Evolutionary conservation across 306 rosid genomes (phyloP), one percentile per base, ranked within the genome.

Genomic region (Lathyrus sativus): DNA sequence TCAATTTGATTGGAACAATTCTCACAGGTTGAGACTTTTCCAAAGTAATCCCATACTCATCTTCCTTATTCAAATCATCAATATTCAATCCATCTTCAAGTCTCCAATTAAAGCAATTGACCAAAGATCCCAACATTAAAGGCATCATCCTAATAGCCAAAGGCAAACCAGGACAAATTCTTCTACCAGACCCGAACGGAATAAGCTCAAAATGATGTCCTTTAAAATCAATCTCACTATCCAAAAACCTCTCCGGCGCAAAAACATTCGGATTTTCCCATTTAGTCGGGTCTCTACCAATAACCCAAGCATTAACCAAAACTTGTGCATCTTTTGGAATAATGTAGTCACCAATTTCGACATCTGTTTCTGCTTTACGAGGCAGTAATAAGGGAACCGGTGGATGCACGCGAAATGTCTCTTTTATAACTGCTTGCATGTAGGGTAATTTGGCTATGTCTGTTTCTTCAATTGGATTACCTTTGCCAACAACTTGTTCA

Each of bases 41-140:
- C 38, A 81, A 31, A 4, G 82, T 74, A 39, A 87, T 35, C 0
- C 90, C 86, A 74, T 71, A 58, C 43, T 82, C 86, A 2, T 82
- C 92, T 0, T 83, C 85, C 76, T 81, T 79, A 38, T 81, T 70
- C 78, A 85, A 5, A 2, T 75, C 82, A 14, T 78, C 74, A 14
- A 72, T 54, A 53, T 43, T 62, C 9, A 65, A 19, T 4, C 84
- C 88, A 49, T 73, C 80, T 60, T 73, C 84, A 66, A 85, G 86
- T 70, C 73, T 83, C 95, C 90, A 88, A 78, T 77, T 58, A 76
- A 83, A 85, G 24, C 69, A 83, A 70, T 85, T 82, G 24, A 85
- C 5, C 24, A 87, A 68, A 0, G 86, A 80, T 8, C 86, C 90
- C 71, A 85, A 72, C 84, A 80, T 80, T 65, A 78, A 33, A 60